A percentile compares a stretch with the other conserved stretches of the same genome.
These are phyloP conservation scores for Nyssa sinensis DNA, from an alignment of 148 eudicot genomes.

Conservation along the genomic window DNA sequence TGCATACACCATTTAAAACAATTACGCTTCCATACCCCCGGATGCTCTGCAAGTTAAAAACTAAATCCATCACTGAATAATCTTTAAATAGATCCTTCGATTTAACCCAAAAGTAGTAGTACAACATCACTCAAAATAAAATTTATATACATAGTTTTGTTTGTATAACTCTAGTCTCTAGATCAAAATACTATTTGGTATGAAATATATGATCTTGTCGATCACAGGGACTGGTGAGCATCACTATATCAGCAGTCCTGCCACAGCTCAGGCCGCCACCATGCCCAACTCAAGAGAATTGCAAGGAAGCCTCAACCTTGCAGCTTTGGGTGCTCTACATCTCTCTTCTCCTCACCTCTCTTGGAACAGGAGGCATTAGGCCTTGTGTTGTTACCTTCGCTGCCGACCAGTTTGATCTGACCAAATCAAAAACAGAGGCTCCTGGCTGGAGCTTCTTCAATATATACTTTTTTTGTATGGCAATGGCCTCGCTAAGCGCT, in stretches of 20 bases:
- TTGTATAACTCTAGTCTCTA: no score
- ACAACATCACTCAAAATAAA: no score
- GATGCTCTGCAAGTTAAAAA: no score
- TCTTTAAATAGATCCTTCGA: no score
- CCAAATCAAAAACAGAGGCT: conserved; percentile 23
- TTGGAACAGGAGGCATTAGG: conserved; percentile 53
- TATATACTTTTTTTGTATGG: conserved; percentile 54
- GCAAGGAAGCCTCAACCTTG: conserved; percentile 51
- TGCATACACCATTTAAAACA: no score
- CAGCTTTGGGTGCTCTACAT: conserved; percentile 52
- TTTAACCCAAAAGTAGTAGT: no score
- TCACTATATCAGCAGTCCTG: conserved; percentile 48
- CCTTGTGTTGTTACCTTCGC: conserved; percentile 62
- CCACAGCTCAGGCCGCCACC: conserved; percentile 56
- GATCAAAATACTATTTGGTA: background rate
- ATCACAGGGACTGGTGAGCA: conserved; percentile 46
- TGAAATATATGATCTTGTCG: background rate
- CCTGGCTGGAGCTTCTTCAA: conserved; percentile 58
- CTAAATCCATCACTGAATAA: no score
- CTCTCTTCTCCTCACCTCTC: conserved; percentile 43
- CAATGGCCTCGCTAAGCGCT: conserved; percentile 44
- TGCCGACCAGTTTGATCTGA: conserved; percentile 62
- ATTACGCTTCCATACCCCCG: no score
- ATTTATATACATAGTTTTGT: no score
- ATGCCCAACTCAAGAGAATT: conserved; percentile 52